phyloP scores from a whole-genome alignment of 2,329 filamentous ascomycete genomes.

The Phaeoacremonium minimum region DNA sequence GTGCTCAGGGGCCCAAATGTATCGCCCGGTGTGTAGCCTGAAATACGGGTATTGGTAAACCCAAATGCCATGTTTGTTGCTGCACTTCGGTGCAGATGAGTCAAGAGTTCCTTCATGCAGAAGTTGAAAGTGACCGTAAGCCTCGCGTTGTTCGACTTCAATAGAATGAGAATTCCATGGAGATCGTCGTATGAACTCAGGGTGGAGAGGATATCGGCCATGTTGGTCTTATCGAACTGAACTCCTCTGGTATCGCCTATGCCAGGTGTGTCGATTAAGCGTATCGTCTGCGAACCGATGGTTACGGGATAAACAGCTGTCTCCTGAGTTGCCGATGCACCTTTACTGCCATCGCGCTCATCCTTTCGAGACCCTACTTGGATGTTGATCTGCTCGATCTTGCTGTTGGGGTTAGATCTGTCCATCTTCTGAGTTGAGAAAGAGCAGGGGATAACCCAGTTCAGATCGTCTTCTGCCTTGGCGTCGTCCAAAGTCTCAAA shows the following conservation, averaged over 20 bases:
- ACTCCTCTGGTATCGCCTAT: conserved; percentile 34
- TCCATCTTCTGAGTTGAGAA: conserved; percentile 29
- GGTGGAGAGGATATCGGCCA: conserved; percentile 29
- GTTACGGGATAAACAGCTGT: conserved; percentile 25
- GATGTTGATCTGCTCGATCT: conserved; percentile 21
- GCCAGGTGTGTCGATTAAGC: conserved; percentile 37
- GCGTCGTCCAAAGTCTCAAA: conserved; percentile 33
- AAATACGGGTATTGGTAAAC: conserved; percentile 35
- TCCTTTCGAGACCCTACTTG: conserved; percentile 21
- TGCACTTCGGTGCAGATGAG: conserved; percentile 30
- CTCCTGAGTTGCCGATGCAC: conserved; percentile 30
- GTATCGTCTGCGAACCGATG: conserved; percentile 19
- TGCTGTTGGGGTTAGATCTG: conserved; percentile 9
- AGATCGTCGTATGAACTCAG: conserved; percentile 27
- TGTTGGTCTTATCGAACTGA: conserved; percentile 29
- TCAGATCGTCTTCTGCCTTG: conserved; percentile 17
- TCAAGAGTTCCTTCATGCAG: conserved; percentile 33
- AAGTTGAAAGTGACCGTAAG: conserved; percentile 31
- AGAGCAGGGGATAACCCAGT: conserved; percentile 32
- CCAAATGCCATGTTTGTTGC: conserved; percentile 34
- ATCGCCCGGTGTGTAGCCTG: conserved; percentile 35
- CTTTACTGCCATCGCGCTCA: conserved; percentile 24
- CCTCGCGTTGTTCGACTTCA: conserved; percentile 32
- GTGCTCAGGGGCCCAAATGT: conserved; percentile 26
- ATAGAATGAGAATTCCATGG: conserved; percentile 35